Percentiles rank a stretch among this genome's conserved stretches.
Evolutionary conservation across 2,329 filamentous ascomycete species (phyloP).

Genomic region (Paecilomyces formosus): DNA sequence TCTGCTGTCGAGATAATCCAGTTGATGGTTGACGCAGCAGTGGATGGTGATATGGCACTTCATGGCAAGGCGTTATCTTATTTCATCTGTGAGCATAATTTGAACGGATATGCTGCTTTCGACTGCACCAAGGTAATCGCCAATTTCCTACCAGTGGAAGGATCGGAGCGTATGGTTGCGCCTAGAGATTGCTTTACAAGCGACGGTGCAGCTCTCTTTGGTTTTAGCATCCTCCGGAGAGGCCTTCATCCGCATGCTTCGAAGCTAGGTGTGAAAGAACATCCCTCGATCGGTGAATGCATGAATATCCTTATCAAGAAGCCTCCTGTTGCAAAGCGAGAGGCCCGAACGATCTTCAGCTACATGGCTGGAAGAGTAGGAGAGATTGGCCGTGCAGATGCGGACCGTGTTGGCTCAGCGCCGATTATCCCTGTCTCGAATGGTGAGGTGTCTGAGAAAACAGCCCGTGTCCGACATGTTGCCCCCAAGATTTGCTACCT

Average conservation of each 20-base stretch:
- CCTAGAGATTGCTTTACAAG: slow-evolving; percentile 80
- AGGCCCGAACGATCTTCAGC: slow-evolving; percentile 66
- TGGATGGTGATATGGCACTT: slow-evolving; percentile 42
- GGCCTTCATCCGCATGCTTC: slow-evolving; percentile 74
- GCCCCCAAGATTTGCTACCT: slow-evolving; percentile 73
- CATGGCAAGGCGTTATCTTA: slow-evolving; percentile 70
- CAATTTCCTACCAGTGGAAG: slow-evolving; percentile 66
- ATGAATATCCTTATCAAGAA: slow-evolving; percentile 63
- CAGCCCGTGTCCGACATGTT: slow-evolving; percentile 45
- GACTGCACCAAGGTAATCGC: slow-evolving; percentile 49
- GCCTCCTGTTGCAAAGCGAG: slow-evolving; percentile 60
- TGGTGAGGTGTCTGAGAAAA: slow-evolving; percentile 32
- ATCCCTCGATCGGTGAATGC: slow-evolving; percentile 73
- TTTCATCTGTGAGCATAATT: slow-evolving; percentile 71
- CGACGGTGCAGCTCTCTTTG: slow-evolving; percentile 64
- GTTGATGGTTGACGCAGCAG: slow-evolving; percentile 62
- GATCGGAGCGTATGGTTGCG: slow-evolving; percentile 55
- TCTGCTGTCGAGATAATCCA: slow-evolving; percentile 66
- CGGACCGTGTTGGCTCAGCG: slow-evolving; percentile 55
- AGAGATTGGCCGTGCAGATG: slow-evolving; percentile 59
- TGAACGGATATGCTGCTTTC: slow-evolving; percentile 65
- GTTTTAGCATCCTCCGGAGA: slow-evolving; percentile 67
- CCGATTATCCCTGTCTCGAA: slow-evolving; percentile 62
- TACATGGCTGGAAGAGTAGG: slow-evolving; percentile 74
- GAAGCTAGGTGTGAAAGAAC: slow-evolving; percentile 77